Conservation (phyloP, 2,329 filamentous ascomycete species). For the Fusarium chaquense region DNA sequence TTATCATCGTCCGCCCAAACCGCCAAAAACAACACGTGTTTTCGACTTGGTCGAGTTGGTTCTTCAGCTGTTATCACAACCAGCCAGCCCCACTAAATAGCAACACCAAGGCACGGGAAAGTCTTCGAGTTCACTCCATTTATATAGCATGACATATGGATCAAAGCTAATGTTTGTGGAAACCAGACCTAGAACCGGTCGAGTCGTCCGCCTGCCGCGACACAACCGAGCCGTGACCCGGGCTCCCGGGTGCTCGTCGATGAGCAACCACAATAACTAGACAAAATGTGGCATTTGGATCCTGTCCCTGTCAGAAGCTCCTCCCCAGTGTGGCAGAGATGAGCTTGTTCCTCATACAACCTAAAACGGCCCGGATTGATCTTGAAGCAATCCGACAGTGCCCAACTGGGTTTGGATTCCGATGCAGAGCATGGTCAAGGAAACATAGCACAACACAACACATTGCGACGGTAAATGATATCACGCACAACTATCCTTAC, state of each 20-base stretch:
- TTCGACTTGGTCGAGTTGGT: constrained; percentile 14
- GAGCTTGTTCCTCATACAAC: constrained; percentile 19
- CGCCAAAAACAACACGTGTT: constrained; percentile 15
- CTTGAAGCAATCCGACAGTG: constrained; percentile 12
- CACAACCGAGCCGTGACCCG: constrained; percentile 41
- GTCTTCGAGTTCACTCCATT: constrained; percentile 21
- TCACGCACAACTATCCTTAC: not conserved
- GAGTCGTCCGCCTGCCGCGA: constrained; percentile 38
- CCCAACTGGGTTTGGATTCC: constrained; percentile 30
- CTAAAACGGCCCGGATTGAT: constrained; percentile 23
- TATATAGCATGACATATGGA: constrained; percentile 19
- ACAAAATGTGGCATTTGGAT: constrained; percentile 9
- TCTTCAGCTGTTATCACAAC: constrained; percentile 14
- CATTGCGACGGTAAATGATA: constrained; percentile 1
- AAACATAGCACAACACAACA: constrained; percentile 1
- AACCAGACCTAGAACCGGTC: constrained; percentile 33
- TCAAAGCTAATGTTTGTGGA: constrained; percentile 23
- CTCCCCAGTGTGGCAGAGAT: not conserved
- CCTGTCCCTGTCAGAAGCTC: constrained; percentile 18
- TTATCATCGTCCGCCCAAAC: constrained; percentile 17
- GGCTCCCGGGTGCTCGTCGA: constrained; percentile 43
- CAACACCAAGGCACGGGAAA: constrained; percentile 7
- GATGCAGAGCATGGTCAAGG: constrained; percentile 11
- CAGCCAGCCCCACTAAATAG: constrained; percentile 6
- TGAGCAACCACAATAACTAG: constrained; percentile 10